Evolutionary conservation across 495 filamentous ascomycete species (phyloP), one percentile per base, ranked within the genome.

Genomic region (Bombardia bombarda): DNA sequence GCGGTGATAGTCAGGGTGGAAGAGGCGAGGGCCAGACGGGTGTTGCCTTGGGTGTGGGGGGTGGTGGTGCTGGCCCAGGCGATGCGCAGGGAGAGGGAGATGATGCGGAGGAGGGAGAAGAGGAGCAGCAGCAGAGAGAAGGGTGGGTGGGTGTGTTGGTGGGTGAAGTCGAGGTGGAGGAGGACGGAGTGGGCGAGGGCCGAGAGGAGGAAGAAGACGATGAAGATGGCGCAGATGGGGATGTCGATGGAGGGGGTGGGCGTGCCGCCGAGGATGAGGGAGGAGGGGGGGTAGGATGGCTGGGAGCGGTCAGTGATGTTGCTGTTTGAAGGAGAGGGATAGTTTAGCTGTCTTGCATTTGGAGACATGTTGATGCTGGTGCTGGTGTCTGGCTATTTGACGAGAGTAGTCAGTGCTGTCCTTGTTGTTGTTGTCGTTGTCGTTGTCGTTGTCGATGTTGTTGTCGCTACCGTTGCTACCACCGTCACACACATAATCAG

Each of bases 1-100:
- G 85, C 87, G 0, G 83, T 80, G 7, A 75, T 68, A 18, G 89
- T 75, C 45, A 90, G 78, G 53, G 88, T 70, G 28, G 73, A 61
- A 0, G 85, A 74, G 0, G 83, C 78, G 31, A 93, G 83, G 2
- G 73, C 30, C 7, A 53, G 43, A 31, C 21, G 1, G 18, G 6
- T 25, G 16, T 45, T n/a, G n/a, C n/a, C n/a, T n/a, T n/a, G n/a
- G n/a, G n/a, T n/a, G n/a, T n/a, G n/a, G n/a, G n/a, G n/a, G 6
- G 26, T 8, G 74, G 54, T 63, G 32, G 68, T 46, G 19, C 49
- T 56, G 5, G 70, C 62, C 71, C 72, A 79, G 37, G 61, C 62
- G 36, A 68, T 83, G 16, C 86, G 80, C 43, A 88, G 61, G 10
- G 66, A 55, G 42, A 77, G 79, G 2, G 85, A 78, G 23, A 69